phyloP scores from a whole-genome alignment of 2,329 filamentous ascomycete species.

The Cercospora nicotianae region DNA sequence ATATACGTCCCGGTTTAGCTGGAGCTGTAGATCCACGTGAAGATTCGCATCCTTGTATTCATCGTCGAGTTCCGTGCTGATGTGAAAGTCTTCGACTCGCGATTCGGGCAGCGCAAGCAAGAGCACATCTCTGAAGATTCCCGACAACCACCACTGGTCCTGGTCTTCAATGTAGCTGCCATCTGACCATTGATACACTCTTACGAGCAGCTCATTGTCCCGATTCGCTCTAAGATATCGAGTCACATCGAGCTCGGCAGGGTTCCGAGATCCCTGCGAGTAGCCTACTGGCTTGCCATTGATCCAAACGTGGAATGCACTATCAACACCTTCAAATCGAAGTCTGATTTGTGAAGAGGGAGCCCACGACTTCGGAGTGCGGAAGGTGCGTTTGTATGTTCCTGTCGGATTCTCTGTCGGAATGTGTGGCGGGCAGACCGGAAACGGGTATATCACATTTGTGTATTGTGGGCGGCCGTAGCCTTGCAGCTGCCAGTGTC shows the following conservation, averaged over 20 bases:
- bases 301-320: conserved; percentile 67
- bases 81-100: conserved; percentile 59
- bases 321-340: conserved; percentile 69
- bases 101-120: conserved; percentile 57
- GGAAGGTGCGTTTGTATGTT: conserved; percentile 58
- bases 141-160: conserved; percentile 60
- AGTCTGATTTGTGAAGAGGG: conserved; percentile 57
- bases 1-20: conserved; percentile 5
- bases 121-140: conserved; percentile 68
- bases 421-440: conserved; percentile 62
- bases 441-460: conserved; percentile 65
- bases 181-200: conserved; percentile 68
- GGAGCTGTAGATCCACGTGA: conserved; percentile 46
- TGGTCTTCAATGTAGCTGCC: conserved; percentile 68
- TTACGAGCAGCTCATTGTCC: conserved; percentile 59
- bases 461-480: conserved; percentile 68
- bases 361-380: conserved; percentile 51
- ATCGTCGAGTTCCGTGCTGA: conserved; percentile 55
- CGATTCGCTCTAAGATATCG: conserved; percentile 45
- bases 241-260: conserved; percentile 67
- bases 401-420: conserved; percentile 65
- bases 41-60: conserved; percentile 54
- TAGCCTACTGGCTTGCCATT: conserved; percentile 66
- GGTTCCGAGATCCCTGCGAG: conserved; percentile 66
- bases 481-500: conserved; percentile 70